Percentiles rank a stretch among this genome's conserved stretches.
phyloP scores from a whole-genome alignment of 179 eudicot species.

The Sideroxylon spinosum region DNA sequence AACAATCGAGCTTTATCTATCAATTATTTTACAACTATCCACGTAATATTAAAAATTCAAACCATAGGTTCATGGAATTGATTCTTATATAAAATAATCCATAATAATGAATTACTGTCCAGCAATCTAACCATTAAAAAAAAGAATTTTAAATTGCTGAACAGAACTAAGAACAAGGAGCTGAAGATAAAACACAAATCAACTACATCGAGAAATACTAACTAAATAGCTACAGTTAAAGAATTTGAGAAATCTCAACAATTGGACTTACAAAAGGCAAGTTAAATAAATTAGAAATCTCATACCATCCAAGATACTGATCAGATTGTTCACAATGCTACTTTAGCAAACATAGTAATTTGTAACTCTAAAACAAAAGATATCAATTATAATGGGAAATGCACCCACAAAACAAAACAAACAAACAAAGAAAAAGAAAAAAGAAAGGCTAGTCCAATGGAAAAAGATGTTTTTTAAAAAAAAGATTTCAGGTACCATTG shows the following conservation, averaged over 20 bases:
- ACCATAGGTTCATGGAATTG: background rate
- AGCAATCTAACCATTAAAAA: background rate
- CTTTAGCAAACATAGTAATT: conserved; percentile 95
- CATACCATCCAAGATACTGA: conserved; percentile 81
- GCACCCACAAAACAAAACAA: background rate
- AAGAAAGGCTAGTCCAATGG: no score
- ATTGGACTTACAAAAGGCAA: no score
- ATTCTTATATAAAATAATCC: background rate
- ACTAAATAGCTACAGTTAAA: no score
- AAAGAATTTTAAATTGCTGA: conserved; percentile 3
- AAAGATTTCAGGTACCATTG: conserved; percentile 56
- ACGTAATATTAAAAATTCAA: background rate
- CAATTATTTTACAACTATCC: conserved; percentile 1
- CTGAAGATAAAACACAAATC: background rate
- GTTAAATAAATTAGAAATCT: background rate
- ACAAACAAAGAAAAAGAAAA: no score
- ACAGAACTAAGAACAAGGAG: background rate
- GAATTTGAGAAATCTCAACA: no score
- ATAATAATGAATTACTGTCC: background rate
- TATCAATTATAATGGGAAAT: background rate
- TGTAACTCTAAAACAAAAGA: conserved; percentile 60
- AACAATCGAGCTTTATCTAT: background rate
- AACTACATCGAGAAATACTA: no score
- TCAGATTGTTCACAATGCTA: conserved; percentile 86
- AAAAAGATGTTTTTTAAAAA: background rate